phyloP scores from a whole-genome alignment of 768 basidiomycete genomes.

The Amanita pallidorosea region DNA sequence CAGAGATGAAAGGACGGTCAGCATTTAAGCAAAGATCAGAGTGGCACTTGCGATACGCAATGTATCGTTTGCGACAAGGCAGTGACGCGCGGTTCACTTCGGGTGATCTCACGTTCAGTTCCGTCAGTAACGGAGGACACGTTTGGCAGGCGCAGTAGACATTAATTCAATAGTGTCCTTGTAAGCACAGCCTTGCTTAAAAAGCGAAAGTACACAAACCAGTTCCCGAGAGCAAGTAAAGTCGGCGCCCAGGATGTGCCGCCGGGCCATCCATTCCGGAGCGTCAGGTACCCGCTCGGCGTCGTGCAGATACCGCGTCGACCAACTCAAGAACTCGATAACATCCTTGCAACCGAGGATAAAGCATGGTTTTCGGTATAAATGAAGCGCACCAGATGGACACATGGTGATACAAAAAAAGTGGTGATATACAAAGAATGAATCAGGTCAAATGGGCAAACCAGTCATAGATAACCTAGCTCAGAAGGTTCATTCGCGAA shows the following conservation, averaged over 20 bases:
- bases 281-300: no score
- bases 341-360: neutral
- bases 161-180: neutral
- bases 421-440: slow-evolving; percentile 2
- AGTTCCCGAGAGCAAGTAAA: neutral
- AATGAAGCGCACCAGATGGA: neutral
- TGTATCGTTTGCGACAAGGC: neutral
- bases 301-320: no score
- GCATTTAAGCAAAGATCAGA: neutral
- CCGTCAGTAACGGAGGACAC: no score
- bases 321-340: neutral
- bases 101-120: no score
- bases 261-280: no score
- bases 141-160: neutral
- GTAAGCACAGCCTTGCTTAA: neutral
- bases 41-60: neutral
- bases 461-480: neutral
- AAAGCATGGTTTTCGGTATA: neutral
- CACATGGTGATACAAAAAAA: neutral
- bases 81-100: neutral
- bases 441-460: neutral
- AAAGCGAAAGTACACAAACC: neutral
- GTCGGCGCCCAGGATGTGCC: no score
- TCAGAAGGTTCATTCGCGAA: neutral
- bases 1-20: neutral